Conservation (phyloP, 192 early-diverging fungal genomes). For the Linnemannia zychae region DNA sequence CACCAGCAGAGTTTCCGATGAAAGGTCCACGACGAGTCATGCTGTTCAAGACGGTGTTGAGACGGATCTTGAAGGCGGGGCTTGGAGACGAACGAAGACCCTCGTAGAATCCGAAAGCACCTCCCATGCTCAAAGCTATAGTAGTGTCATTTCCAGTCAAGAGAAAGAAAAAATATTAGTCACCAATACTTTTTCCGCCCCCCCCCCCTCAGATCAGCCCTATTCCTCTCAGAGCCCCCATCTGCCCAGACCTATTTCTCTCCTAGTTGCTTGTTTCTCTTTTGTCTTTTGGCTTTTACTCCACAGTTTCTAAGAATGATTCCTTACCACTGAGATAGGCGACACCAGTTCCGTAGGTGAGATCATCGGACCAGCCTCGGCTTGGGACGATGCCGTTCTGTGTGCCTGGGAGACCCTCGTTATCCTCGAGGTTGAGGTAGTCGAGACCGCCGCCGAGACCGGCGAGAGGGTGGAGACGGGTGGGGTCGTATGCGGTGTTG, state of each 20-base stretch:
- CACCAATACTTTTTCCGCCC: conserved; percentile 3
- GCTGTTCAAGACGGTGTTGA: conserved; percentile 86
- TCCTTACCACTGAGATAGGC: conserved; percentile 77
- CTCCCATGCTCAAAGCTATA: conserved; percentile 72
- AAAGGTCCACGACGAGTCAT: conserved; percentile 89
- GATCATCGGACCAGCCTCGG: conserved; percentile 84
- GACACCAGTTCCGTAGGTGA: conserved; percentile 87
- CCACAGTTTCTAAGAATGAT: not conserved
- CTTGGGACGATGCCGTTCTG: conserved; percentile 72
- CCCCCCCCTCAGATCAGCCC: not conserved
- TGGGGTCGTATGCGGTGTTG: conserved; percentile 57
- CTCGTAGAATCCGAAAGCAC: conserved; percentile 82
- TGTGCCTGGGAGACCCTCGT: conserved; percentile 46
- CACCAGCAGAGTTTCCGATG: conserved; percentile 84
- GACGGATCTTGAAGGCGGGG: conserved; percentile 81
- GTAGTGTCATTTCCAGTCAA: not conserved
- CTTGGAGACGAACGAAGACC: conserved; percentile 69
- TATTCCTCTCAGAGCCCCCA: not conserved
- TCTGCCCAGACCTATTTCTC: not conserved
- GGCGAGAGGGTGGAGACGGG: conserved; percentile 64
- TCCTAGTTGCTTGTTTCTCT: not conserved
- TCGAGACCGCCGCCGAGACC: conserved; percentile 69
- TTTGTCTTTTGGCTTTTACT: not conserved
- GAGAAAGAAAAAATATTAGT: not conserved
- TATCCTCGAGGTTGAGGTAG: conserved; percentile 65